Percentiles rank a stretch among this genome's conserved stretches.
These are phyloP conservation scores for Clarireedia paspali DNA, from an alignment of 2,329 filamentous ascomycete genomes.

Conservation along the genomic window DNA sequence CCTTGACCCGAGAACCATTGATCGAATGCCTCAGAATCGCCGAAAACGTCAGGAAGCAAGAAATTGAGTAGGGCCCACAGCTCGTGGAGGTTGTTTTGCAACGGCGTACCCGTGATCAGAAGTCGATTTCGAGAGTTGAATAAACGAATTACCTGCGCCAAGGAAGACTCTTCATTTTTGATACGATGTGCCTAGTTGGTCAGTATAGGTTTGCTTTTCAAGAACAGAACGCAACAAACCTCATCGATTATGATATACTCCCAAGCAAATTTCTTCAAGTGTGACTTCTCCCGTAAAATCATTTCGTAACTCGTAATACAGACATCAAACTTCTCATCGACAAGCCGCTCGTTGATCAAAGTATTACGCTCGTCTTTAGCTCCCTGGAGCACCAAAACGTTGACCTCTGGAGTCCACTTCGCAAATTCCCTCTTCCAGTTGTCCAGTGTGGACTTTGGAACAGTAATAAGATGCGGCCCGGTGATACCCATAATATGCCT, in stretches of 20 bases:
- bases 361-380: conserved; percentile 86
- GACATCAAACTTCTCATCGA: conserved; percentile 93
- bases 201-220: not conserved
- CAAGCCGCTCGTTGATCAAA: conserved; percentile 83
- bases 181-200: conserved; percentile 68
- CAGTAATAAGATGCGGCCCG: conserved; percentile 83
- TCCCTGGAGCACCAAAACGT: conserved; percentile 88
- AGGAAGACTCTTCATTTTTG: conserved; percentile 97
- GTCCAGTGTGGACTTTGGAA: conserved; percentile 95
- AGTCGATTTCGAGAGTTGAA: conserved; percentile 95
- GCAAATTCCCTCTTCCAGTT: conserved; percentile 97
- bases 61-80: conserved; percentile 98
- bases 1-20: conserved; percentile 94
- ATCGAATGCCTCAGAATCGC: conserved; percentile 92
- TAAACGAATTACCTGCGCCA: conserved; percentile 91
- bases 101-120: conserved; percentile 89
- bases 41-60: conserved; percentile 94
- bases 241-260: conserved; percentile 99
- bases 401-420: conserved; percentile 91
- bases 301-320: conserved; percentile 99
- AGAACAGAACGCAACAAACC: conserved; percentile 28
- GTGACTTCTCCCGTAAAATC: conserved; percentile 90
- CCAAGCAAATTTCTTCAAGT: conserved; percentile 97
- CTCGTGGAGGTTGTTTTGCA: conserved; percentile 97
- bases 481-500: conserved; percentile 84